phyloP scores from a whole-genome alignment of 2,329 filamentous ascomycete genomes.

The Helminthosporium solani region DNA sequence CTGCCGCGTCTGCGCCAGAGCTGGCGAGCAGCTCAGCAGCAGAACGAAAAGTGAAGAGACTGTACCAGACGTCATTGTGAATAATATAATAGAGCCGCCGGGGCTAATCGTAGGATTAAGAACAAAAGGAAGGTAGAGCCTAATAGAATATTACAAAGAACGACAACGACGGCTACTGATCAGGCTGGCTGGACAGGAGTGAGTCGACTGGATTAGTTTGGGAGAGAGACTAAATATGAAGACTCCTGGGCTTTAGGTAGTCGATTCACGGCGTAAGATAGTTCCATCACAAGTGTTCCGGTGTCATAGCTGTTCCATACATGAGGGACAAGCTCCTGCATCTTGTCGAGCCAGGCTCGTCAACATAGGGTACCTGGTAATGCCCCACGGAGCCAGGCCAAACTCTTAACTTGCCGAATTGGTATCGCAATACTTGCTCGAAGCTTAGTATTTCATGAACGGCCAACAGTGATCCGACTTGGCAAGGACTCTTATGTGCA shows the following conservation, averaged over 20 bases:
- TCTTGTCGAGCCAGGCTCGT: conserved; percentile 18
- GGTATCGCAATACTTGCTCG: conserved; percentile 4
- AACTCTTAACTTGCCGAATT: conserved; percentile 10
- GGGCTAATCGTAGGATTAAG: conserved; percentile 31
- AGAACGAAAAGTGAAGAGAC: conserved; percentile 34
- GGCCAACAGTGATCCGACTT: conserved; percentile 24
- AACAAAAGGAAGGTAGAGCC: conserved; percentile 19
- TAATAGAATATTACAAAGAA: conserved; percentile 28
- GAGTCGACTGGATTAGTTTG: conserved; percentile 8
- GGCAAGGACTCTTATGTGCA: conserved; percentile 21
- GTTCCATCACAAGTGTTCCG: conserved; percentile 21
- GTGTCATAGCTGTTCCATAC: conserved; percentile 18
- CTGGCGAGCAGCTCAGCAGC: conserved; percentile 28
- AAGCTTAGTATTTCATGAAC: conserved; percentile 20
- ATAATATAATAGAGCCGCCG: conserved; percentile 29
- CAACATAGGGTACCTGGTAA: conserved; percentile 13
- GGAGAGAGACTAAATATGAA: conserved; percentile 27
- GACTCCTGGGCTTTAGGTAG: conserved; percentile 8
- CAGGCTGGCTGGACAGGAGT: conserved; percentile 33
- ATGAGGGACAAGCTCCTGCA: conserved; percentile 16
- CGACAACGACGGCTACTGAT: conserved; percentile 30
- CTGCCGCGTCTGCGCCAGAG: conserved; percentile 28
- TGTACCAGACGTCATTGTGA: conserved; percentile 39
- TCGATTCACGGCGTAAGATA: conserved; percentile 13
- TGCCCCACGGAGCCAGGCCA: conserved; percentile 11